These are phyloP conservation scores for Diaporthe citri DNA, from an alignment of 2,329 filamentous ascomycete genomes.

Conservation along the genomic window DNA sequence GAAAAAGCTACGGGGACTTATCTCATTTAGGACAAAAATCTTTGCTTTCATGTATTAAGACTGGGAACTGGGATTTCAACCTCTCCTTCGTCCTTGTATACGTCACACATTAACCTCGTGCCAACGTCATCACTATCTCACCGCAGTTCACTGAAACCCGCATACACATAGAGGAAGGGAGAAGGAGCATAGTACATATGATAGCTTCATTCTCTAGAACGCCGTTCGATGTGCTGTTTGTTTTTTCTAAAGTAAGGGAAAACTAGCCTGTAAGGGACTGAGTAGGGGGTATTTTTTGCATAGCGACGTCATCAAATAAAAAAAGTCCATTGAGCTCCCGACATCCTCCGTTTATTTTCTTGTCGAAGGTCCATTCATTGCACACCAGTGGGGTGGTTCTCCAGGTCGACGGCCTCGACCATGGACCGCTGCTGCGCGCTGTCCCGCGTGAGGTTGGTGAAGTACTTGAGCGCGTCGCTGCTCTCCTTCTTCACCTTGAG, in stretches of 20 bases:
- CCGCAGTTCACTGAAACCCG: background rate
- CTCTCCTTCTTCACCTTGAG: constrained; percentile 85
- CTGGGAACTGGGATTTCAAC: fast-evolving
- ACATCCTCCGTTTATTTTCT: background rate
- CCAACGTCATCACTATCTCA: background rate
- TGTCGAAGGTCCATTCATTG: background rate
- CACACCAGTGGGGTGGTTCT: constrained; percentile 57
- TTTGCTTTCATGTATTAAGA: background rate
- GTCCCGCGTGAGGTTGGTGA: constrained; percentile 83
- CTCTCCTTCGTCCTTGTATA: background rate
- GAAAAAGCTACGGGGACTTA: too few species aligned
- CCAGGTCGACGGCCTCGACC: constrained; percentile 67
- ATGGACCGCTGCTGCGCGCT: constrained; percentile 64
- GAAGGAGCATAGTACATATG: background rate
- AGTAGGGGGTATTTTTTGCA: constrained; percentile 40
- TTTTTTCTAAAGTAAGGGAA: constrained; percentile 4
- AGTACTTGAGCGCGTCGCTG: constrained; percentile 90
- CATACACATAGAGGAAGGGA: background rate
- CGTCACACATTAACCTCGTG: background rate
- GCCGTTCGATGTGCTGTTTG: constrained; percentile 25
- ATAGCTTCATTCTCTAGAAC: constrained; percentile 21
- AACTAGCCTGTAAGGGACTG: constrained; percentile 35
- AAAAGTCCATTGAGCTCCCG: background rate
- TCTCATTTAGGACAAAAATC: background rate
- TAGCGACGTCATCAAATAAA: constrained; percentile 26